A percentile compares a stretch with the other conserved stretches of the same genome.
Conservation (phyloP, 768 basidiomycete genomes). For the Auricularia cornea region DNA sequence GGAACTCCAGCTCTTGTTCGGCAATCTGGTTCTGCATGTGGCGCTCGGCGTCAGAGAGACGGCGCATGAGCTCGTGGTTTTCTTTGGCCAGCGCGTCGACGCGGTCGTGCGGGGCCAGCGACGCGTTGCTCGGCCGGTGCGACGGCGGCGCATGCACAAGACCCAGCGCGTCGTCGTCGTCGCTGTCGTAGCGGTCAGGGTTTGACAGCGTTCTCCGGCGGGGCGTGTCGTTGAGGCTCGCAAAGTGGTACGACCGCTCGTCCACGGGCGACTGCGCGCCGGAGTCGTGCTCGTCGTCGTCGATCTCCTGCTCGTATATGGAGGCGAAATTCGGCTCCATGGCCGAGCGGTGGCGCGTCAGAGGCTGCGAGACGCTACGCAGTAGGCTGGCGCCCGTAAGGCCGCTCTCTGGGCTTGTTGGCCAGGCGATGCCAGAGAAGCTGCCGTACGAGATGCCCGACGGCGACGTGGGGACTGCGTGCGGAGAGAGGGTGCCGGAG, state of each 20-base stretch:
- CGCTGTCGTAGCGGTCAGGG: slow-evolving; percentile 36
- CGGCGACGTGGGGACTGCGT: not conserved
- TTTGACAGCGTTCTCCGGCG: slow-evolving; percentile 49
- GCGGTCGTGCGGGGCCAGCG: slow-evolving; percentile 62
- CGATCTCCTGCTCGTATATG: not conserved
- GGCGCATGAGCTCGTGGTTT: slow-evolving; percentile 68
- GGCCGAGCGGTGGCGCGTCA: not conserved
- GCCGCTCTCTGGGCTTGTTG: not conserved
- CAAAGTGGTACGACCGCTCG: slow-evolving; percentile 36
- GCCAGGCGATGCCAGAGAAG: not conserved
- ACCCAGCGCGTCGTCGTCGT: slow-evolving; percentile 19
- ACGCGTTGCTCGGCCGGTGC: slow-evolving; percentile 45
- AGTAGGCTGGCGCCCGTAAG: not conserved
- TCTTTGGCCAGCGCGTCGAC: slow-evolving; percentile 63
- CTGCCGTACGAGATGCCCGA: not conserved
- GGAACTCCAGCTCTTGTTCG: slow-evolving; percentile 77
- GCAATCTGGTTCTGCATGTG: slow-evolving; percentile 54
- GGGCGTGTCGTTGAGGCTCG: slow-evolving; percentile 24
- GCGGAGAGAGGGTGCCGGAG: not conserved
- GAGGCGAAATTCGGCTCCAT: not conserved
- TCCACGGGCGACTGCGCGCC: not conserved
- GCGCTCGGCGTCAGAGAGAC: slow-evolving; percentile 66
- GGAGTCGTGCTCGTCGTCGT: not conserved
- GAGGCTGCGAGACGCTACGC: not conserved
- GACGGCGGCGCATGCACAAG: slow-evolving; percentile 24